Evolutionary conservation across 1,284 basidiomycete genomes (phyloP).

Genomic region (Cystobasidium slooffiae): DNA sequence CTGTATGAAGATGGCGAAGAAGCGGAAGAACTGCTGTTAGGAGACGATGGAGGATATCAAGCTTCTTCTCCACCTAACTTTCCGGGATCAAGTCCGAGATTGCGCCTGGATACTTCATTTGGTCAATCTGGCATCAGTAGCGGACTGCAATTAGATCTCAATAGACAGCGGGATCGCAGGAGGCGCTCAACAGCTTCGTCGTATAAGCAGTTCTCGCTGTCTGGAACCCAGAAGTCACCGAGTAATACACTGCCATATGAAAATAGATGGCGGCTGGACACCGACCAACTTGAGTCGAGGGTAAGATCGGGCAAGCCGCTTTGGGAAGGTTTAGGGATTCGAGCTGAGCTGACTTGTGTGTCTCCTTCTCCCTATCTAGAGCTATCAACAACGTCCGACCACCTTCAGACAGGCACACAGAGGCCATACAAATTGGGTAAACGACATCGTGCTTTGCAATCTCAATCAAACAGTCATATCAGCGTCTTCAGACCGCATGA

Average conservation of each 20-base stretch:
- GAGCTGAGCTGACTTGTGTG: constrained; percentile 5
- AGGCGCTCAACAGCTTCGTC: constrained; percentile 25
- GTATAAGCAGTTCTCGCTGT: constrained; percentile 5
- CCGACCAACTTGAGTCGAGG: constrained; percentile 44
- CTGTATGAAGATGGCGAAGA: constrained; percentile 47
- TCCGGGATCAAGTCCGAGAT: constrained; percentile 7
- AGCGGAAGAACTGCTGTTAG: constrained; percentile 36
- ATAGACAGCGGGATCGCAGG: not conserved
- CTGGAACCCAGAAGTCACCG: constrained; percentile 9
- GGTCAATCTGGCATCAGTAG: not conserved
- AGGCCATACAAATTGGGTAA: constrained; percentile 83
- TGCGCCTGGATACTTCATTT: constrained; percentile 16
- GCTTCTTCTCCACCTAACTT: not conserved
- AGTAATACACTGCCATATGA: constrained; percentile 66
- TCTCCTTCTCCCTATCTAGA: not conserved
- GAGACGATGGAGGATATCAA: constrained; percentile 13
- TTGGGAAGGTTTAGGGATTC: no score
- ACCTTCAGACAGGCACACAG: constrained; percentile 57
- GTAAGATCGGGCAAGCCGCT: not conserved
- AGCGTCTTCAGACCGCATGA: constrained; percentile 91
- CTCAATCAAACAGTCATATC: constrained; percentile 94
- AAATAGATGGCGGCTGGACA: constrained; percentile 76
- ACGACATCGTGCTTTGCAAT: constrained; percentile 91
- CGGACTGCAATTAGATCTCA: constrained; percentile 19
- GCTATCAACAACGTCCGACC: constrained; percentile 49